phyloP scores from a whole-genome alignment of 2,329 filamentous ascomycete genomes.

The Fonsecaea pedrosoi region DNA sequence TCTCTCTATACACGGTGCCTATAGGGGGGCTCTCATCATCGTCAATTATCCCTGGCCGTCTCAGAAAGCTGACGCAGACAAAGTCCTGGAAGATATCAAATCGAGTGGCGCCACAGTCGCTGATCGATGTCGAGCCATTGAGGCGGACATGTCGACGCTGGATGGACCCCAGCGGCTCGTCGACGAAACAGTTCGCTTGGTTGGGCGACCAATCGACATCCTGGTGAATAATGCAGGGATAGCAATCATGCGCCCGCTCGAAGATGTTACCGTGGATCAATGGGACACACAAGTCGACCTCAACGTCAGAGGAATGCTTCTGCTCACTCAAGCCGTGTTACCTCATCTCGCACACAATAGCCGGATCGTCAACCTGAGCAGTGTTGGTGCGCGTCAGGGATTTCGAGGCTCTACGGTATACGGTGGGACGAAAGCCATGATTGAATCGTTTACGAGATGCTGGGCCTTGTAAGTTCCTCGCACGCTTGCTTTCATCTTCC shows the following conservation, averaged over 20 bases:
- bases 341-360: conserved; percentile 46
- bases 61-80: background rate
- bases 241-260: conserved; percentile 13
- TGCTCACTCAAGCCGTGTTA: conserved; percentile 45
- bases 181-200: conserved; percentile 2
- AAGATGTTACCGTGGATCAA: conserved; percentile 48
- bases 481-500: too few species aligned
- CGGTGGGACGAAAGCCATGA: conserved; percentile 57
- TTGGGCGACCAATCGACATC: conserved; percentile 16
- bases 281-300: conserved; percentile 55
- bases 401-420: conserved; percentile 50
- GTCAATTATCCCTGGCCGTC: background rate
- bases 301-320: conserved; percentile 56
- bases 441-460: conserved; percentile 54
- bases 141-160: conserved; percentile 34
- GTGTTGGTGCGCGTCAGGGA: conserved; percentile 12
- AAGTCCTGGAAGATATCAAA: background rate
- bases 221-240: conserved; percentile 24
- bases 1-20: too few species aligned
- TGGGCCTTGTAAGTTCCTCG: conserved; percentile 44
- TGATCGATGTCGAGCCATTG: background rate
- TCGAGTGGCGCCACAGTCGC: background rate
- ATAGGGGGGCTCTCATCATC: background rate
- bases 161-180: conserved; percentile 14
- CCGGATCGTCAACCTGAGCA: conserved; percentile 50